A percentile compares a stretch with the other conserved stretches of the same genome.
These are phyloP conservation scores for Blastobotrys raffinosifermentans DNA, from an alignment of 1,139 yeast genomes.

Conservation along the genomic window DNA sequence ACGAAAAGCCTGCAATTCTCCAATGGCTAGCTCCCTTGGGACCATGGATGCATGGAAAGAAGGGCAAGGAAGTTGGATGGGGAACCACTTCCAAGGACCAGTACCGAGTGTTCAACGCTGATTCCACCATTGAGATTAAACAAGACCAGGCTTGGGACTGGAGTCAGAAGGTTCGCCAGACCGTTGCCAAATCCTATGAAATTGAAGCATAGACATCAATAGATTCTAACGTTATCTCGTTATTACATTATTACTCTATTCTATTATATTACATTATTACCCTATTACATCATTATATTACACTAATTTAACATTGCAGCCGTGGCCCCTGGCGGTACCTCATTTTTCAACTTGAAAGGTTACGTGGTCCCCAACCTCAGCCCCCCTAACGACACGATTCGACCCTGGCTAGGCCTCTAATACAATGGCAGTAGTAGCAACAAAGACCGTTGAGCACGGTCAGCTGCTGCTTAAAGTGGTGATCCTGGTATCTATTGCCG, in stretches of 20 bases:
- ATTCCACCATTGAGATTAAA: constrained; percentile 26
- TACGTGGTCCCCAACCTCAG: no score
- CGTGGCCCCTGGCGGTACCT: no score
- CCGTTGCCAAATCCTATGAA: constrained; percentile 13
- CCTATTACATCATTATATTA: not conserved
- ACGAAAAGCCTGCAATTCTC: constrained; percentile 22
- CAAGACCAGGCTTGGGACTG: constrained; percentile 34
- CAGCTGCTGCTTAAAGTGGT: constrained; percentile 51
- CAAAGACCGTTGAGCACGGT: constrained; percentile 17
- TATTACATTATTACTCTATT: not conserved
- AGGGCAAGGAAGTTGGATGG: constrained; percentile 24
- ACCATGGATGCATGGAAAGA: constrained; percentile 22
- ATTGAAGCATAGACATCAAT: not conserved
- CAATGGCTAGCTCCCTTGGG: constrained; percentile 30
- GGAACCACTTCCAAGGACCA: constrained; percentile 22
- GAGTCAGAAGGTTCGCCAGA: constrained; percentile 31
- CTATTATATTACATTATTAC: not conserved
- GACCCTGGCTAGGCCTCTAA: no score
- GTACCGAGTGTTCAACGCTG: constrained; percentile 24
- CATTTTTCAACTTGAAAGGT: no score
- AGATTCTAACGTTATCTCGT: not conserved
- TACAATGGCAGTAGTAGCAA: constrained; percentile 1
- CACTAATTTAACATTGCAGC: no score
- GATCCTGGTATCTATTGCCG: constrained; percentile 68
- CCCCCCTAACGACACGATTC: no score